These are phyloP conservation scores for Proteromonas lacertae DNA, from an alignment of 352 stramenopile genomes.

Conservation along the genomic window DNA sequence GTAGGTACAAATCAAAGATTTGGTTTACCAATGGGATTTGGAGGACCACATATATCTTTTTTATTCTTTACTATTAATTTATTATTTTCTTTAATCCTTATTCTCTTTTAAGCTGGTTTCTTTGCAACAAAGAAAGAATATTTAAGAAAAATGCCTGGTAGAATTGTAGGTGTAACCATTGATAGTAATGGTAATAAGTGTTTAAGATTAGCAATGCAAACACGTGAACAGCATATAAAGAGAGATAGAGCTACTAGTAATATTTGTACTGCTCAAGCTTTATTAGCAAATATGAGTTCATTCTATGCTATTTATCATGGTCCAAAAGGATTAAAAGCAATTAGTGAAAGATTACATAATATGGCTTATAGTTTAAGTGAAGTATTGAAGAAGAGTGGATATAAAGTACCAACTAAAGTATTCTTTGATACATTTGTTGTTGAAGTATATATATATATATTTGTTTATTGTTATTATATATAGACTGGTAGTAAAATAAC, in stretches of 20 bases:
- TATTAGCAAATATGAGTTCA: conserved; percentile 92
- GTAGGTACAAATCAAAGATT: conserved; percentile 91
- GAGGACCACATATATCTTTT: conserved; percentile 84
- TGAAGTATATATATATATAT: conserved; percentile 5
- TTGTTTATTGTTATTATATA: background rate
- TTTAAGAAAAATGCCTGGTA: conserved; percentile 72
- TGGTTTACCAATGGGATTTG: conserved; percentile 94
- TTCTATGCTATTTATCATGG: conserved; percentile 90
- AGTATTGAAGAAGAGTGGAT: conserved; percentile 29
- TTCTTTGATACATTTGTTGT: conserved; percentile 91
- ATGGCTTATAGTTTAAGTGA: conserved; percentile 43
- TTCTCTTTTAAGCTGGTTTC: background rate
- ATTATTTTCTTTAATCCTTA: background rate
- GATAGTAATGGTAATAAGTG: conserved; percentile 68
- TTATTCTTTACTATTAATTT: conserved; percentile 54
- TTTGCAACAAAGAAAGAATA: conserved; percentile 28
- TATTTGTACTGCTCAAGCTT: conserved; percentile 91
- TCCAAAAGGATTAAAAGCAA: conserved; percentile 60
- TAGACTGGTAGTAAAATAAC: background rate
- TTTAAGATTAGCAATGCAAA: conserved; percentile 96
- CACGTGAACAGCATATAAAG: conserved; percentile 84
- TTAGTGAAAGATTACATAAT: conserved; percentile 60
- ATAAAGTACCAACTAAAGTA: conserved; percentile 25
- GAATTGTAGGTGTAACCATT: conserved; percentile 91
- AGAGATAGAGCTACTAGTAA: conserved; percentile 95